A percentile compares a stretch with the other conserved stretches of the same genome.
Conservation (phyloP, 768 basidiomycete genomes). For the Antrodiella citrinella region DNA sequence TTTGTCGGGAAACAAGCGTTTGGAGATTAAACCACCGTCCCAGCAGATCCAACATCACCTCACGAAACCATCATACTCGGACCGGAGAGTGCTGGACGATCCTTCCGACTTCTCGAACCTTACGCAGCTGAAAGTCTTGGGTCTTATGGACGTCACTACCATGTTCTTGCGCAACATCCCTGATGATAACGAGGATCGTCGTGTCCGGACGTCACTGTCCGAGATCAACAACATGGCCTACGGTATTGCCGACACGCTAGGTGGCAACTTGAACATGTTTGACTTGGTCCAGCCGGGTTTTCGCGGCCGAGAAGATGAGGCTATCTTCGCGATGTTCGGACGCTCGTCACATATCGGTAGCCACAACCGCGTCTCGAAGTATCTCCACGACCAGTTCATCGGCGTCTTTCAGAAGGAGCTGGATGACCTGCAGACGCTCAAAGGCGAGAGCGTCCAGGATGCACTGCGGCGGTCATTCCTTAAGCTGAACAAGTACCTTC, state of each 20-base stretch:
- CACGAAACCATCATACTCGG: not conserved
- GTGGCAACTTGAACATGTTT: constrained; percentile 81
- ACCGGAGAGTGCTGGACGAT: constrained; percentile 25
- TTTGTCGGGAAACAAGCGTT: constrained; percentile 90
- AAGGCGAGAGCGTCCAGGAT: constrained; percentile 53
- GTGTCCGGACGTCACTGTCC: constrained; percentile 85
- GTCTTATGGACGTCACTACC: constrained; percentile 93
- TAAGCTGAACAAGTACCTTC: constrained; percentile 72
- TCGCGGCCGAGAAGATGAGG: constrained; percentile 66
- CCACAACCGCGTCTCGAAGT: constrained; percentile 72
- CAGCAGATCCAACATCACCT: constrained; percentile 25
- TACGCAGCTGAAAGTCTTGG: constrained; percentile 78
- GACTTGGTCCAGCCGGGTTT: constrained; percentile 90
- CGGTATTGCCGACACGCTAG: constrained; percentile 91
- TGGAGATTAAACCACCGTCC: constrained; percentile 85
- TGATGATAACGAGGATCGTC: constrained; percentile 80
- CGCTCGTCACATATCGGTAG: constrained; percentile 49
- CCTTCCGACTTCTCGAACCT: constrained; percentile 79
- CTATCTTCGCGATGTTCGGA: constrained; percentile 96
- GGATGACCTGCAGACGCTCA: constrained; percentile 29
- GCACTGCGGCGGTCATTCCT: constrained; percentile 86
- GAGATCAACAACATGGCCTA: constrained; percentile 91
- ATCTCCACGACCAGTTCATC: constrained; percentile 75
- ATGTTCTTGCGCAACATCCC: constrained; percentile 55
- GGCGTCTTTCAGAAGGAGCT: constrained; percentile 54